A percentile compares a stretch with the other conserved stretches of the same genome.
Evolutionary conservation across 805 yeast species (phyloP).

Genomic region (Hanseniaspora lachancei): DNA sequence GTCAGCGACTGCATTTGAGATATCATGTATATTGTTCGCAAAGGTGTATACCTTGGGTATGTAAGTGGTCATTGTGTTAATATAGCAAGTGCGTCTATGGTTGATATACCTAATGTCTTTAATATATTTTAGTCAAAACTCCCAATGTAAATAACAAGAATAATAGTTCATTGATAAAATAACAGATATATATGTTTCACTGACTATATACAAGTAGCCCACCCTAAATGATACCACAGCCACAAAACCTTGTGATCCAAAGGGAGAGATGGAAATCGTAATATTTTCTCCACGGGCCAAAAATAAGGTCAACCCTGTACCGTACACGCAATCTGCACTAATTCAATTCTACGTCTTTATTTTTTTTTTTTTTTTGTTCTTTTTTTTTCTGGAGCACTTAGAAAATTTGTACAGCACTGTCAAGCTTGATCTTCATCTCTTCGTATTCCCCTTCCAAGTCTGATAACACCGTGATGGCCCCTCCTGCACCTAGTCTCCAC

Average conservation of each 20-base stretch:
- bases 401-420: slow-evolving; percentile 68
- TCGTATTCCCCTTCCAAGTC: slow-evolving; percentile 78
- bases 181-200: no score
- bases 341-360: background rate
- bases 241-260: background rate
- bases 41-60: slow-evolving; percentile 90
- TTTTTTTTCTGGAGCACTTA: slow-evolving; percentile 10
- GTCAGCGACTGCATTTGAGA: slow-evolving; percentile 94
- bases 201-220: no score
- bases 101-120: no score
- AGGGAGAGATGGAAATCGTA: background rate
- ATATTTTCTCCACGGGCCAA: no score
- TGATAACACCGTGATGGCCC: slow-evolving; percentile 87
- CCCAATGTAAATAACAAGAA: no score
- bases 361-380: background rate
- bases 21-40: slow-evolving; percentile 65
- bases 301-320: background rate
- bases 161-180: no score
- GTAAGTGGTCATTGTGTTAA: slow-evolving; percentile 61
- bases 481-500: slow-evolving; percentile 96
- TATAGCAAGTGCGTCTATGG: background rate
- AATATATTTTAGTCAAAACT: no score
- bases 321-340: background rate
- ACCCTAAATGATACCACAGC: no score
- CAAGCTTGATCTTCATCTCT: slow-evolving; percentile 72